phyloP scores from a whole-genome alignment of 352 stramenopile species.

The Pythium utonaiense region DNA sequence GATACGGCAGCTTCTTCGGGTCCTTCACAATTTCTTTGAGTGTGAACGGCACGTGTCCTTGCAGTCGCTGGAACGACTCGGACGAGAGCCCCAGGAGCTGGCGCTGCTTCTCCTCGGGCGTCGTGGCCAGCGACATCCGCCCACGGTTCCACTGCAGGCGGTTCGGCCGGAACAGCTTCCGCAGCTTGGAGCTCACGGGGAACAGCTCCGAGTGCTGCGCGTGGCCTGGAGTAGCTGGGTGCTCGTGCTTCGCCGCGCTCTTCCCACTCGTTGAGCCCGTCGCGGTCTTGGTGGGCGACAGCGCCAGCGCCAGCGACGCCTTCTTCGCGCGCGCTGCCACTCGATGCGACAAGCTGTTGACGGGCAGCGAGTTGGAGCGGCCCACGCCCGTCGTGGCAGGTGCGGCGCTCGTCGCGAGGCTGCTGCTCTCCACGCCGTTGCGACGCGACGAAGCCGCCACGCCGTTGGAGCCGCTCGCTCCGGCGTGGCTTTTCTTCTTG shows the following conservation, averaged over 20 bases:
- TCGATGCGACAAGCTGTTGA: conserved; percentile 25
- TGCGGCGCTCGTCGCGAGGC: neutral
- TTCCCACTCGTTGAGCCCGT: neutral
- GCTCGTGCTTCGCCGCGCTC: neutral
- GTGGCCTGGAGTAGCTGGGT: neutral
- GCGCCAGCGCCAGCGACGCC: conserved; percentile 20
- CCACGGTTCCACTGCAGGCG: conserved; percentile 54
- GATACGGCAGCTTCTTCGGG: conserved; percentile 79
- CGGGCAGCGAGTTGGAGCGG: conserved; percentile 32
- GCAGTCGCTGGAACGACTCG: conserved; percentile 65
- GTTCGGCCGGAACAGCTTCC: conserved; percentile 67
- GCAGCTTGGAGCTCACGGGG: conserved; percentile 73
- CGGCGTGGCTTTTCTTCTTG: conserved; percentile 10
- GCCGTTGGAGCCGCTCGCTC: neutral
- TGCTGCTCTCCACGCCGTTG: conserved; percentile 1
- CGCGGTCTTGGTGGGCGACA: conserved; percentile 4
- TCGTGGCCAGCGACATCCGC: conserved; percentile 10
- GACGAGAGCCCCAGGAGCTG: conserved; percentile 48
- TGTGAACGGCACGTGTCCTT: conserved; percentile 77
- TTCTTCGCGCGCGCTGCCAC: conserved; percentile 27
- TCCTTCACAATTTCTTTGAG: conserved; percentile 86
- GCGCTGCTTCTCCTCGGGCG: conserved; percentile 34
- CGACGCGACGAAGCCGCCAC: neutral
- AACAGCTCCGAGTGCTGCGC: conserved; percentile 33
- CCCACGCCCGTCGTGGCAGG: neutral